phyloP scores from a whole-genome alignment of 2,329 filamentous ascomycete genomes.

The Emergomyces orientalis region DNA sequence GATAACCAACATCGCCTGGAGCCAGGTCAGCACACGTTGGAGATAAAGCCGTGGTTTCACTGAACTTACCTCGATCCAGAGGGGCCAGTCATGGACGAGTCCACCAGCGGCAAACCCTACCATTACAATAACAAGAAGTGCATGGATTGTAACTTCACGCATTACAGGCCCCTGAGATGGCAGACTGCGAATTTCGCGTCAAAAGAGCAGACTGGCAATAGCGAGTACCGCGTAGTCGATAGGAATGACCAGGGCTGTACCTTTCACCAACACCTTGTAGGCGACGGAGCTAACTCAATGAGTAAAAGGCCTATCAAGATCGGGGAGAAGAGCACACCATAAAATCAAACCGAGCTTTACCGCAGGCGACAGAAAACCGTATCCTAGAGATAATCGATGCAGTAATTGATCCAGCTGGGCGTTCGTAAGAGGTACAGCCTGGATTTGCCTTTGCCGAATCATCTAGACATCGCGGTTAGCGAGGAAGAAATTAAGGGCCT shows the following conservation, averaged over 20 bases:
- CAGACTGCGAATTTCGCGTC: no score
- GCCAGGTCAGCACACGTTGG: not conserved
- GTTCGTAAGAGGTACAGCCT: not conserved
- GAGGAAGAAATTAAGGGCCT: not conserved
- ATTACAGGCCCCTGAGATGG: no score
- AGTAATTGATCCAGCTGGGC: no score
- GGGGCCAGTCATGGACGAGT: no score
- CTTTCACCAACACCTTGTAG: not conserved
- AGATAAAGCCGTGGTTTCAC: not conserved
- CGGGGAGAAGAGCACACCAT: not conserved
- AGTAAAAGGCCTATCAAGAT: no score
- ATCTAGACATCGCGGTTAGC: not conserved
- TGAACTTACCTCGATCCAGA: no score
- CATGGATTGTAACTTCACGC: no score
- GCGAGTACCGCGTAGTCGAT: no score
- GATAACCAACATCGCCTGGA: not conserved
- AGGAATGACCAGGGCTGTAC: not conserved
- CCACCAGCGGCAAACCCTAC: no score
- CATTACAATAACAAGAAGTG: no score
- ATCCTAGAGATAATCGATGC: not conserved
- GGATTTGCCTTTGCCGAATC: not conserved
- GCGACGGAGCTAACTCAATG: not conserved
- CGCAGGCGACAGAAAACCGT: not conserved
- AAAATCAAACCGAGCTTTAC: not conserved
- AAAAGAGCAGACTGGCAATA: no score